phyloP scores from a whole-genome alignment of 106 monocot genomes.

The Apostasia ramifera region DNA sequence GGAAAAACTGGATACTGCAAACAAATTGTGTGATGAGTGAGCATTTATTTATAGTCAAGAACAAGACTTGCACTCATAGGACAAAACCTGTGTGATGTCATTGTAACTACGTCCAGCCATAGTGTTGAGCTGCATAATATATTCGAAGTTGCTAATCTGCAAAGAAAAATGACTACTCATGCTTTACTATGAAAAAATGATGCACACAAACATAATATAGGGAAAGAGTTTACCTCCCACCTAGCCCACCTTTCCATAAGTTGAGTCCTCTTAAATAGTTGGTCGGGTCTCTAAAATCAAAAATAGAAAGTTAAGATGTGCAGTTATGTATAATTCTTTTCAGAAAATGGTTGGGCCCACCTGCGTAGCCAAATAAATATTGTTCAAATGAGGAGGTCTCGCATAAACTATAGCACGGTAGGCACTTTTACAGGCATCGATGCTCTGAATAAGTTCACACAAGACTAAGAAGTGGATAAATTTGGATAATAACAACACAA shows the following conservation, averaged over 20 bases:
- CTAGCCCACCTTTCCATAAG: conserved; percentile 96
- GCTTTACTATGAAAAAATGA: not conserved
- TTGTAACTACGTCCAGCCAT: conserved; percentile 97
- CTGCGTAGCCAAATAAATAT: conserved; percentile 90
- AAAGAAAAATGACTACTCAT: conserved; percentile 6
- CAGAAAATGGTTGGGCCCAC: conserved; percentile 13
- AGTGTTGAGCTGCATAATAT: conserved; percentile 96
- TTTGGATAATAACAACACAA: not conserved
- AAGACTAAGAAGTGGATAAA: not conserved
- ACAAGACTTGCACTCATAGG: not conserved
- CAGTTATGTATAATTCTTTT: not conserved
- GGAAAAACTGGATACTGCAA: conserved; percentile 99
- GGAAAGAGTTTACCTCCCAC: conserved; percentile 72
- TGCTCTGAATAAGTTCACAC: conserved; percentile 40
- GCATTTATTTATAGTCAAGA: not conserved
- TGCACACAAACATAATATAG: not conserved
- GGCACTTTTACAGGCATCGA: conserved; percentile 76
- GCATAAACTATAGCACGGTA: conserved; percentile 86
- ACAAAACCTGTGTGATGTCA: conserved; percentile 88
- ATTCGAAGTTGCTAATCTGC: conserved; percentile 99
- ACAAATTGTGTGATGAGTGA: not conserved
- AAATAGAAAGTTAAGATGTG: not conserved
- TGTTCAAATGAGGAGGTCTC: conserved; percentile 79
- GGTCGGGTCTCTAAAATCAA: conserved; percentile 70
- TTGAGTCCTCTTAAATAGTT: conserved; percentile 87